Evolutionary conservation across 371 early-diverging fungal genomes (phyloP).

Genomic region (Apophysomyces variabilis): DNA sequence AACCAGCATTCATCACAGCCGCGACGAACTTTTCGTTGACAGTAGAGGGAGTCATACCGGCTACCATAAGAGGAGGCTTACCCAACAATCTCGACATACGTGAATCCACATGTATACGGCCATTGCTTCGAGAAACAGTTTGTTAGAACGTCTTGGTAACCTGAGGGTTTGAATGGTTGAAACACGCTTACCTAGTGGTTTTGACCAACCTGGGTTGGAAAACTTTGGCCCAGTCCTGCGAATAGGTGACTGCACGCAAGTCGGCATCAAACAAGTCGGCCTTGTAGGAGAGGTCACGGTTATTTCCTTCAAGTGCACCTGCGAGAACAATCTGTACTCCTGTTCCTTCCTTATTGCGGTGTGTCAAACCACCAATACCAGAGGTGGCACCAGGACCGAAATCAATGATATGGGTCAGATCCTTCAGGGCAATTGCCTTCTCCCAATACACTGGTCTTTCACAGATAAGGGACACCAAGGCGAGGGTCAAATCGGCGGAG

Average conservation of each 20-base stretch:
- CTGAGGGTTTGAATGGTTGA: not conserved
- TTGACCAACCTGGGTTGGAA: slow-evolving; percentile 81
- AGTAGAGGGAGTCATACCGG: slow-evolving; percentile 91
- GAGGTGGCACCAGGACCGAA: slow-evolving; percentile 94
- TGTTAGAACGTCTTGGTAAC: slow-evolving; percentile 7
- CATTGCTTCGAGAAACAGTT: slow-evolving; percentile 46
- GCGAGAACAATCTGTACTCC: slow-evolving; percentile 89
- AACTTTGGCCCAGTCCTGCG: slow-evolving; percentile 89
- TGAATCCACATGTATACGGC: slow-evolving; percentile 86
- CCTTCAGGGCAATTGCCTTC: slow-evolving; percentile 71
- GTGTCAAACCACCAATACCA: slow-evolving; percentile 86
- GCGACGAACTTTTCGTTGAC: slow-evolving; percentile 78
- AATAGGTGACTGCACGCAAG: slow-evolving; percentile 79
- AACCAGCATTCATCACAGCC: slow-evolving; percentile 93
- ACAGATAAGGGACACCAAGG: slow-evolving; percentile 84
- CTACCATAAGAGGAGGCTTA: slow-evolving; percentile 90
- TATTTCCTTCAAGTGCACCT: slow-evolving; percentile 69
- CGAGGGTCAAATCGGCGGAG: slow-evolving; percentile 61
- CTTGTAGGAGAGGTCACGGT: slow-evolving; percentile 81
- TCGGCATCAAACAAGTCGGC: slow-evolving; percentile 84
- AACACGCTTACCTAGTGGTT: slow-evolving; percentile 44
- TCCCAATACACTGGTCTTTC: slow-evolving; percentile 89
- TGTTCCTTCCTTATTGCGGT: slow-evolving; percentile 95
- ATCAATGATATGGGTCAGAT: slow-evolving; percentile 89
- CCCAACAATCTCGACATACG: slow-evolving; percentile 88